phyloP scores from a whole-genome alignment of 768 basidiomycete genomes.

The Leccinum rimulosum region DNA sequence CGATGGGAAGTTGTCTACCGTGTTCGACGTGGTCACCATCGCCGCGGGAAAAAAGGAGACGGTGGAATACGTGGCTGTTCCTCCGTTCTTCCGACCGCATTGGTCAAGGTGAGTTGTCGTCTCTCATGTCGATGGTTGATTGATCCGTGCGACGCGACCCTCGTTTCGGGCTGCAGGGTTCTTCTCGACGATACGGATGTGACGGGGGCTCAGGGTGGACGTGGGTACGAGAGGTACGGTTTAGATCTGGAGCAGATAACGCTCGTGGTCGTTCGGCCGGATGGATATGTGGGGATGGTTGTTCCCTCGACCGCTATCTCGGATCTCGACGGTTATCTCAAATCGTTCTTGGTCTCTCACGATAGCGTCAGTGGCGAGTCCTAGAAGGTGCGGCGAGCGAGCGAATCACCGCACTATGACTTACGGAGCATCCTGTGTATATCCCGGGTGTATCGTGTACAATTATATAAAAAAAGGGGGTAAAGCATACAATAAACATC shows the following conservation, averaged over 20 bases:
- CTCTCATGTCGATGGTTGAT: not conserved
- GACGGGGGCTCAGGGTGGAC: slow-evolving; percentile 30
- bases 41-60: not conserved
- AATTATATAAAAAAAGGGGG: slow-evolving; percentile 14
- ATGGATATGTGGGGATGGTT: slow-evolving; percentile 40
- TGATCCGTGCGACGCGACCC: not conserved
- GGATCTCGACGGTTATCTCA: slow-evolving; percentile 49
- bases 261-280: slow-evolving; percentile 39
- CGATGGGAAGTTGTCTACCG: not conserved
- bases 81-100: slow-evolving; percentile 23
- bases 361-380: not conserved
- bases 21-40: not conserved
- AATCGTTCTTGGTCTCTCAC: slow-evolving; percentile 39
- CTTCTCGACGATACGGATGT: slow-evolving; percentile 36
- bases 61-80: not conserved
- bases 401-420: not conserved
- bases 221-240: slow-evolving; percentile 35
- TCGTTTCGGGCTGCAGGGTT: slow-evolving; percentile 25
- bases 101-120: slow-evolving; percentile 38
- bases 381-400: not conserved
- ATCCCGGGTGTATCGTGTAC: slow-evolving; percentile 21
- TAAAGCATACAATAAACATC: slow-evolving; percentile 14
- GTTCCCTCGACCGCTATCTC: slow-evolving; percentile 24
- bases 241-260: slow-evolving; percentile 29
- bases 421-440: not conserved